Percentiles rank a stretch among this genome's conserved stretches.
Evolutionary conservation across 306 rosid species (phyloP).

Genomic region (Neltuma alba): DNA sequence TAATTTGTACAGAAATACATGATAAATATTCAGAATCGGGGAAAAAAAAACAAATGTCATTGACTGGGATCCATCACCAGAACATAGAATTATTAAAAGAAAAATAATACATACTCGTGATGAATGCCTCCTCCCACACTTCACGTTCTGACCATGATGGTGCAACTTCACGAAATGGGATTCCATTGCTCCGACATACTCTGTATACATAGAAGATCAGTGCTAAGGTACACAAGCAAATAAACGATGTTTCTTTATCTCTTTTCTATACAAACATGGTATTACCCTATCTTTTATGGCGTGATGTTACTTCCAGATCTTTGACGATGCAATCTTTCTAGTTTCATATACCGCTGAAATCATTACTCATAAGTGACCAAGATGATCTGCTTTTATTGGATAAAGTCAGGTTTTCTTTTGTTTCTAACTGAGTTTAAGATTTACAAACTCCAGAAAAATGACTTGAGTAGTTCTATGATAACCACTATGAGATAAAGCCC

Average conservation of each 20-base stretch:
- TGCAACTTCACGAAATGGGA: slow-evolving; percentile 78
- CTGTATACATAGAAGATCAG: slow-evolving; percentile 44
- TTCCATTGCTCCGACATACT: slow-evolving; percentile 70
- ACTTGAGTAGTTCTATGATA: slow-evolving; percentile 6
- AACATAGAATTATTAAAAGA: slow-evolving; percentile 5
- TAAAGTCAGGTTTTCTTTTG: slow-evolving; percentile 21
- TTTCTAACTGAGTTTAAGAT: slow-evolving; percentile 23
- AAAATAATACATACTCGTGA: slow-evolving; percentile 64
- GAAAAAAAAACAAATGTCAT: slow-evolving; percentile 12
- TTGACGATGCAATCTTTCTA: slow-evolving; percentile 18
- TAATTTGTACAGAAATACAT: slow-evolving; percentile 23
- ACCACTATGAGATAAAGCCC: slow-evolving; percentile 22
- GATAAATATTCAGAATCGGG: background rate
- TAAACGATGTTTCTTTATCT: slow-evolving; percentile 22
- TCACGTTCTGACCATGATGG: slow-evolving; percentile 79
- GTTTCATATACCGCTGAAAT: slow-evolving; percentile 25
- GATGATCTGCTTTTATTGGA: slow-evolving; percentile 14
- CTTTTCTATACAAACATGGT: slow-evolving; percentile 14
- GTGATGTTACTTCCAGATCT: background rate
- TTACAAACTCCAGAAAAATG: background rate
- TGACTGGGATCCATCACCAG: background rate
- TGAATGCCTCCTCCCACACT: slow-evolving; percentile 83
- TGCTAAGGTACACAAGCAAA: slow-evolving; percentile 2
- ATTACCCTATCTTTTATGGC: background rate
- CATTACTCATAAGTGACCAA: slow-evolving; percentile 1